Base-by-base conservation (phyloP, 2,329 filamentous ascomycete genomes). In the Eutypa lata region DNA sequence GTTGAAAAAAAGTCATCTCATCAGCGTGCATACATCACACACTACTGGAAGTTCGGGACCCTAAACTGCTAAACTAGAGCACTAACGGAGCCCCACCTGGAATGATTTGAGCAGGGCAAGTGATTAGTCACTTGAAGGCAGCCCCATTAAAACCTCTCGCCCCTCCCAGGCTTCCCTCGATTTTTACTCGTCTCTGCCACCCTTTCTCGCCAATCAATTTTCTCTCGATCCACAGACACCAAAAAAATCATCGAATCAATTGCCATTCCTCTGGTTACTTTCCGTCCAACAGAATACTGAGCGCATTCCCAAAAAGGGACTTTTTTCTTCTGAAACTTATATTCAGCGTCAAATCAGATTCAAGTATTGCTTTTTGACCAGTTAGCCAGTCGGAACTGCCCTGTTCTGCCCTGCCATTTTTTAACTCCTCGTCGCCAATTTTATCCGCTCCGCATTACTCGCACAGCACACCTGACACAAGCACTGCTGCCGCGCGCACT, bases 141-240 rank as follows among this genome's bases (percentile, higher is more conserved):
- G 61, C 64, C 64, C 66, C 66, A 62, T 69, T 67, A 66, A 68
- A 68, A 65, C 59, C 62, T 61, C 59, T 50, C 53, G 59, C 50
- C 59, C 61, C 62, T 65, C 64, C 57, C 55, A 48, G 44, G 61
- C 58, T 63, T 64, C 60, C 57, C 61, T 60, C 57, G 52, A 61
- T 63, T 66, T 66, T 68, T 59, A 67, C 63, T 68, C 63, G 67
- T 61, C 57, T 62, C 63, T 68, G 59, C 58, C 42, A 45, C 61
- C 61, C 60, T 63, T 68, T 67, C 57, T 68, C 65, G 64, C 66
- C 67, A 69, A 69, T 68, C 67, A 69, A 63, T 65, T 60, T 60
- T 58, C 59, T 63, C 62, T 68, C 52, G 65, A 60, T 67, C 66
- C 65, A 65, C 65, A 63, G 48, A 63, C 61, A 60, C 61, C 57